Base-by-base conservation (phyloP, 352 stramenopile genomes). In the Pythium sp. region DNA sequence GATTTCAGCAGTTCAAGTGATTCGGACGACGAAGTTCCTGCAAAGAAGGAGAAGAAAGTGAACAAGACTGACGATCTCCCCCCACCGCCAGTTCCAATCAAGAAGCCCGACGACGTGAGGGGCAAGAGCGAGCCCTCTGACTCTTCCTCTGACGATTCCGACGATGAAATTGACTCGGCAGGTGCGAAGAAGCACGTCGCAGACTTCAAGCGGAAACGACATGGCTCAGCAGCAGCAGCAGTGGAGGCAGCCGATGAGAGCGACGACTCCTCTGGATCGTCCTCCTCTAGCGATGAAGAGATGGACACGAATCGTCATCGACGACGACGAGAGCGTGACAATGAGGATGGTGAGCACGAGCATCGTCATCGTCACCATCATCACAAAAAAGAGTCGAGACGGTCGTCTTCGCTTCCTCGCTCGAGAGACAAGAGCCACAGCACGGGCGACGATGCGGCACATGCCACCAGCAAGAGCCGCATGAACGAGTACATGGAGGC, bases 401-500 rank as follows among this genome's bases (percentile, higher is more conserved):
- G 73, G 24, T 85, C 77, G 11, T 74, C 76, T 58, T 77, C 76
- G 34, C 72, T 69, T 0, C 80, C 68, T 7, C 77, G 80, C 54
- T 68, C 46, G 22, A 73, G 71, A 72, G 77, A 83, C 62, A 87
- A 85, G 47, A 77, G 55, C 60, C 73, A 76, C 62, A 83, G 75
- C 56, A 58, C 80, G 24, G 75, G 75, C 53, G 56, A 60, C 46
- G 74, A 77, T 43, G 38, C 51, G 7, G 62, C 22, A 55, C 58
- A 2, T 71, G 65, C 12, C 7, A 74, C 72, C 14, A 89, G 79
- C 34, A 89, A 89, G 68, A 93, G 80, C 57, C 86, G 88, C 28
- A 96, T 96, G 88, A 96, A 96, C 59, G 80, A 91, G 61, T 96
- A 96, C 71, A 96, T 96, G 88, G 86, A 96, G 54, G 81, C 75